Base-by-base conservation (phyloP, 345 rosid genomes). In the Durio zibethinus region DNA sequence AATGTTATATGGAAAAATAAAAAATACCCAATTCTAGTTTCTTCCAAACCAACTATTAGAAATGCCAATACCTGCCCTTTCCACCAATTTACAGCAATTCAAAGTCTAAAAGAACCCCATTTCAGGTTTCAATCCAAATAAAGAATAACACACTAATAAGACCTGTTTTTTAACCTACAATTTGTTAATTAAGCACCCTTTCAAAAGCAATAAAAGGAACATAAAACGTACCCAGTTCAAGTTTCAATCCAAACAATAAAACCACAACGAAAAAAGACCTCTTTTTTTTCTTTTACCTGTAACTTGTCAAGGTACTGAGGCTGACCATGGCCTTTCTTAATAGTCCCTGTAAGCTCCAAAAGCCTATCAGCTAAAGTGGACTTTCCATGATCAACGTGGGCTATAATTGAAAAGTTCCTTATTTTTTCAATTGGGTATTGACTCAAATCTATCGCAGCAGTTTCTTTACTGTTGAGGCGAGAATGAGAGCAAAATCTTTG, bases 291-390 rank as follows among this genome's bases (percentile, higher is more conserved):
- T 59, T 18, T 10, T 57, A 92, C 97, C 95, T 93, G 98, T 83
- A 95, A 83, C 79, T 92, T 95, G 80, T 95, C 99, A 52, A 95
- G 99, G 83, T 93, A 93, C 87, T 95, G 98, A 70, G 98, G 99
- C 85, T 95, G 98, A 2, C 99, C 99, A 77, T 82, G 99, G 42
- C 98, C 99, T 82, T 85, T 89, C 85, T 85, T 90, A 81, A 93
- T 95, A 36, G 99, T 92, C 8, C 94, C 98, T 50, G 97, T 95
- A 83, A 95, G 98, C 89, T 95, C 99, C 91, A 95, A 82, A n/a
- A 95, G 92, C 74, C 99, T 85, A 82, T 95, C 99, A 42, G 99
- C 99, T 43, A 93, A 84, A 31, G 99, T 95, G 12, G 99, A 95
- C 83, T 95, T 95, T 0, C 98, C 99, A 75, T 93, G 99, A 82